Conservation (phyloP, 1,139 yeast species). For the Taphrina sp. region DNA sequence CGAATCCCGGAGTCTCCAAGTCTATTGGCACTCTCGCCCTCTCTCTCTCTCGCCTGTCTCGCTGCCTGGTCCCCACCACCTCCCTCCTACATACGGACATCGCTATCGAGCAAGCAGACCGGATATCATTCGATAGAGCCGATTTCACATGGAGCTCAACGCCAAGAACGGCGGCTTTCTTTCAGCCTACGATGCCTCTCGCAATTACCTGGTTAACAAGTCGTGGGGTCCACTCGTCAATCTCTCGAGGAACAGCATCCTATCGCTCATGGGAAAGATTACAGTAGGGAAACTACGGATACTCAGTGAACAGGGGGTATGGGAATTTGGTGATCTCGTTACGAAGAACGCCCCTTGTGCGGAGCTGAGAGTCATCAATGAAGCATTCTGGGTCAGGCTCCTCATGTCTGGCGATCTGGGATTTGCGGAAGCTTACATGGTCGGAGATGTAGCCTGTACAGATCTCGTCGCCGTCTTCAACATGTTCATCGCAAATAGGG, state of each 20-base stretch:
- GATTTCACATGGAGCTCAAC: slow-evolving; percentile 19
- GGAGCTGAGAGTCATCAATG: slow-evolving; percentile 23
- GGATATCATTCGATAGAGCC: no score
- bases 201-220: slow-evolving; percentile 30
- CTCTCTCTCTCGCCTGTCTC: no score
- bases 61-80: no score
- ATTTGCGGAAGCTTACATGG: slow-evolving; percentile 31
- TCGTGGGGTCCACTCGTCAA: slow-evolving; percentile 30
- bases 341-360: slow-evolving; percentile 26
- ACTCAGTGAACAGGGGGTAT: slow-evolving; percentile 25
- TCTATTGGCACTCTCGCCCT: no score
- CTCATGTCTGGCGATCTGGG: slow-evolving; percentile 32
- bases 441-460: slow-evolving; percentile 29
- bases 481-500: slow-evolving; percentile 28
- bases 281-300: slow-evolving; percentile 27
- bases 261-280: slow-evolving; percentile 24
- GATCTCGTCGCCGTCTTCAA: slow-evolving; percentile 30
- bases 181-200: slow-evolving; percentile 27
- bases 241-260: slow-evolving; percentile 24
- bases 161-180: slow-evolving; percentile 29
- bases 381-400: slow-evolving; percentile 28
- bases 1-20: no score
- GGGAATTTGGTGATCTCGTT: slow-evolving; percentile 29
- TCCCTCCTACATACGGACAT: no score
- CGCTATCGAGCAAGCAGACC: no score